phyloP scores from a whole-genome alignment of 2,329 filamentous ascomycete genomes.

The Aspergillus sp. region DNA sequence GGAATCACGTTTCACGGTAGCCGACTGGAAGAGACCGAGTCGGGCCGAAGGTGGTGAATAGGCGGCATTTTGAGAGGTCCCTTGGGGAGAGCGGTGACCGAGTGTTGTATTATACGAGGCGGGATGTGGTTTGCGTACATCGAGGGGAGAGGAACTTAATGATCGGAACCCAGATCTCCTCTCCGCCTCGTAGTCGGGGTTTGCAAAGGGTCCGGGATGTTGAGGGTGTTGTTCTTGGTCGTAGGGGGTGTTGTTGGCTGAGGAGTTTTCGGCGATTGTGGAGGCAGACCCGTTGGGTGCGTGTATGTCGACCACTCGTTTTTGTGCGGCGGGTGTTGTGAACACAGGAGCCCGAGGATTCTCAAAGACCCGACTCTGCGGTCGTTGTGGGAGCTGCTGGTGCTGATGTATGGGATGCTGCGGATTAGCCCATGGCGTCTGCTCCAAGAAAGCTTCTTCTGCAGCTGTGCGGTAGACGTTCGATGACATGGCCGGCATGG shows the following conservation, averaged over 20 bases:
- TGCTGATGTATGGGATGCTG: constrained; percentile 70
- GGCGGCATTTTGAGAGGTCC: constrained; percentile 28
- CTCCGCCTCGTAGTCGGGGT: constrained; percentile 38
- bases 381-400: constrained; percentile 42
- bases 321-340: constrained; percentile 48
- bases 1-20: constrained; percentile 31
- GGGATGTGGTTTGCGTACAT: constrained; percentile 41
- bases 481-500: constrained; percentile 38
- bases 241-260: constrained; percentile 47
- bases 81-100: constrained; percentile 31
- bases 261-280: constrained; percentile 50
- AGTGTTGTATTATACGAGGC: constrained; percentile 24
- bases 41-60: constrained; percentile 39
- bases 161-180: constrained; percentile 40
- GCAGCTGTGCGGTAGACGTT: constrained; percentile 54
- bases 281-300: constrained; percentile 50
- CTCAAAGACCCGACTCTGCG: constrained; percentile 36
- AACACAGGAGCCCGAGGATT: constrained; percentile 38
- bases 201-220: constrained; percentile 27
- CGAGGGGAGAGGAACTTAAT: constrained; percentile 41
- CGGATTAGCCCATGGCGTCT: constrained; percentile 90
- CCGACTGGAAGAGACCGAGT: constrained; percentile 36
- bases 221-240: constrained; percentile 35
- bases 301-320: constrained; percentile 44
- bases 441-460: constrained; percentile 83